These are phyloP conservation scores for Neoascochyta sp. DNA, from an alignment of 2,329 filamentous ascomycete species.

Conservation along the genomic window DNA sequence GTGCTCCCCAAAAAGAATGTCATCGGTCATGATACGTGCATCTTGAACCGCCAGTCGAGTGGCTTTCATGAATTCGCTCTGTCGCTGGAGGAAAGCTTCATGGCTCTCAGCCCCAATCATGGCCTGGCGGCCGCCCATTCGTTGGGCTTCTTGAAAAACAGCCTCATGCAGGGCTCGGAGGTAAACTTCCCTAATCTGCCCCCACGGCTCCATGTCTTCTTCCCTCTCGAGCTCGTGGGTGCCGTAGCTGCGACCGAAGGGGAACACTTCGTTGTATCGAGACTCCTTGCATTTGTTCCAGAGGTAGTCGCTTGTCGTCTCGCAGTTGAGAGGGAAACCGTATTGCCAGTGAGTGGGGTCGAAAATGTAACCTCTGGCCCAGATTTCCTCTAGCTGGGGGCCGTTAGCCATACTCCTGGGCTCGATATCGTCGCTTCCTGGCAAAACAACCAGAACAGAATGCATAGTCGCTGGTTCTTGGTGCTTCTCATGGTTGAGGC, in stretches of 20 bases:
- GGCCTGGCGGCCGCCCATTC: neutral
- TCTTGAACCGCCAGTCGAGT: neutral
- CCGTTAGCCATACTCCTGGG: neutral
- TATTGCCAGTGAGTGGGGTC: slow-evolving; percentile 1
- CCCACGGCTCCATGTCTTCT: neutral
- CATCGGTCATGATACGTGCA: neutral
- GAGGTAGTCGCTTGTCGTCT: neutral
- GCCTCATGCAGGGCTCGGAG: neutral
- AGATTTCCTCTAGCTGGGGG: neutral
- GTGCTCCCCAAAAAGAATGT: neutral
- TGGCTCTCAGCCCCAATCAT: neutral
- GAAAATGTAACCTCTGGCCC: neutral
- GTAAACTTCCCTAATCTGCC: neutral
- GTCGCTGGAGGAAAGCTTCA: neutral
- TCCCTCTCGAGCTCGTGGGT: neutral
- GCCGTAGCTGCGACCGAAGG: neutral
- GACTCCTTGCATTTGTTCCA: neutral
- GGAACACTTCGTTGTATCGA: neutral
- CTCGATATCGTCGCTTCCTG: neutral
- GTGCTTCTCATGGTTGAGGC: neutral
- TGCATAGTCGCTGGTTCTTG: neutral
- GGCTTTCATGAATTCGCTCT: neutral
- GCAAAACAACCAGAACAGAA: neutral
- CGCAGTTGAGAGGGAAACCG: neutral
- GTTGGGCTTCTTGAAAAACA: neutral